Conservation (phyloP, 257 asterid species). For the Misopates orontium region DNA sequence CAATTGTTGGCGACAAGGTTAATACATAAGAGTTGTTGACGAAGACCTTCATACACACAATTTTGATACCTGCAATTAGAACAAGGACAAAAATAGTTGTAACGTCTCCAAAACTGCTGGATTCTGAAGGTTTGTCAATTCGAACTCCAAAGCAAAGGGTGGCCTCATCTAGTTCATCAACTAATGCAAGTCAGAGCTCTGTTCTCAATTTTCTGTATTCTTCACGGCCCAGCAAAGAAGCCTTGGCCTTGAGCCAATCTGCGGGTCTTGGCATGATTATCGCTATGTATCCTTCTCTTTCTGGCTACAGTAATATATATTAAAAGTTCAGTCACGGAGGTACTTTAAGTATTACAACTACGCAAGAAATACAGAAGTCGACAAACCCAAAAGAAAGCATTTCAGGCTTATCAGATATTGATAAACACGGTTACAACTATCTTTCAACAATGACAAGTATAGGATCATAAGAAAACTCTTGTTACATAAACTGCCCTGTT, state of each 20-base stretch:
- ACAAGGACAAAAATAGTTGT: too few species aligned
- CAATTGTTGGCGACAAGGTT: too few species aligned
- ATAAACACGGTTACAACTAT: neutral
- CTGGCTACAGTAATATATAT: conserved; percentile 49
- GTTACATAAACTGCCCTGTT: too few species aligned
- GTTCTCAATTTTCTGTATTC: conserved; percentile 54
- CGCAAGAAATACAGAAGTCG: neutral
- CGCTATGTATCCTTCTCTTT: conserved; percentile 89
- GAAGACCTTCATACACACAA: too few species aligned
- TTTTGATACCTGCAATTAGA: too few species aligned
- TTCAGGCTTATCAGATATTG: neutral
- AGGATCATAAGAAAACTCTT: neutral
- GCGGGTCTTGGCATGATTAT: conserved; percentile 86
- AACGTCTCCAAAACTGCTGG: too few species aligned
- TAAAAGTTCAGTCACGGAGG: conserved; percentile 9
- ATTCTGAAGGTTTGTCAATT: neutral
- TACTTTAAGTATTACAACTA: neutral
- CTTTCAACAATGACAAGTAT: neutral
- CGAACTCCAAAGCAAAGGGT: neutral
- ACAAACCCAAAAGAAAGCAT: neutral
- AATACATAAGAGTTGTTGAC: too few species aligned
- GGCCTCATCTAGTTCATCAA: neutral
- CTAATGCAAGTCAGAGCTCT: conserved; percentile 24
- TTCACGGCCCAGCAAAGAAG: conserved; percentile 54
- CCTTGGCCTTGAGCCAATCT: conserved; percentile 81